Percentiles rank a stretch among this genome's conserved stretches.
phyloP scores from a whole-genome alignment of 345 rosid species.

The Trapa bicornis region DNA sequence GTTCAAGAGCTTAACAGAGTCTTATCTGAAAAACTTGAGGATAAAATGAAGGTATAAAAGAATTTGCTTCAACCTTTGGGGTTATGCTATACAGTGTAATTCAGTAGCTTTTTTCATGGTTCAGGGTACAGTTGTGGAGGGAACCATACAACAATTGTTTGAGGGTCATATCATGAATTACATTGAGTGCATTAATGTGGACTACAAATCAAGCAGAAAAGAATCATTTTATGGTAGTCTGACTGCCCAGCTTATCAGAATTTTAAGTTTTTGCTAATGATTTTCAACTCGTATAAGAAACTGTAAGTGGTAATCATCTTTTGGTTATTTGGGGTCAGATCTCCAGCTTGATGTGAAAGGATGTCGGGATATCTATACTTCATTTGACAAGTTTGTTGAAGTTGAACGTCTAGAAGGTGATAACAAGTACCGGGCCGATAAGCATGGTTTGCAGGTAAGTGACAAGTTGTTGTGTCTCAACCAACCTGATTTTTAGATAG shows the following conservation, averaged over 20 bases:
- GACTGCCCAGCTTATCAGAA: background rate
- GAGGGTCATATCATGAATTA: slow-evolving; percentile 99
- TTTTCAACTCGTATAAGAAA: background rate
- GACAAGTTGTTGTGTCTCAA: background rate
- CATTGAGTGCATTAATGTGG: slow-evolving; percentile 95
- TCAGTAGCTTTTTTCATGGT: slow-evolving; percentile 5
- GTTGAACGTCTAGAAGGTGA: slow-evolving; percentile 98
- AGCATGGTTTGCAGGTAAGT: slow-evolving; percentile 83
- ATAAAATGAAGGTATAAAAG: slow-evolving; percentile 40
- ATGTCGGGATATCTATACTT: slow-evolving; percentile 91
- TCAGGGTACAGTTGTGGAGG: slow-evolving; percentile 54
- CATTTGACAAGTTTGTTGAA: slow-evolving; percentile 98
- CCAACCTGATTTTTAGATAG: background rate
- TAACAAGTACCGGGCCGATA: slow-evolving; percentile 92
- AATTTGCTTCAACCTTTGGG: background rate
- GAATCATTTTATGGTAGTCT: slow-evolving; percentile 85
- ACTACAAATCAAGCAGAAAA: slow-evolving; percentile 84
- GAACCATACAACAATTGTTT: slow-evolving; percentile 50
- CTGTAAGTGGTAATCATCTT: background rate
- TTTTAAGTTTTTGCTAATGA: background rate
- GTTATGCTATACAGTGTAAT: background rate
- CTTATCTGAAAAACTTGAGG: slow-evolving; percentile 43
- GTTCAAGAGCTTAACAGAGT: slow-evolving; percentile 53
- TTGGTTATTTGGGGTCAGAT: slow-evolving; percentile 33
- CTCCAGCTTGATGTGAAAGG: slow-evolving; percentile 99